phyloP scores from a whole-genome alignment of 306 rosid genomes.

The Prunus fruticosa region DNA sequence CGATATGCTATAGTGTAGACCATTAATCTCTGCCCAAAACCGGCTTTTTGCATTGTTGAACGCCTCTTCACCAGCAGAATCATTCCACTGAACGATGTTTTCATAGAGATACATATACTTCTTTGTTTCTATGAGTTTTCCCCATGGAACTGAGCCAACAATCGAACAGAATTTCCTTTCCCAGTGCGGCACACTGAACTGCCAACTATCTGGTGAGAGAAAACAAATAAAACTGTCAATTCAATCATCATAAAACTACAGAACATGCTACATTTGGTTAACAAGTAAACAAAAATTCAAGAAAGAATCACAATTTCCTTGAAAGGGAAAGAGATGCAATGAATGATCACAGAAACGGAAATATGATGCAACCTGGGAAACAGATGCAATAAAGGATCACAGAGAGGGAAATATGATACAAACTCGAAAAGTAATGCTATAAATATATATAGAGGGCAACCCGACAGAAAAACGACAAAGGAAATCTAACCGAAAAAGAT shows the following conservation, averaged over 20 bases:
- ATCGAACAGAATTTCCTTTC: slow-evolving; percentile 61
- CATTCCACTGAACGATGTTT: slow-evolving; percentile 65
- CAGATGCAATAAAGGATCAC: background rate
- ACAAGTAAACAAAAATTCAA: slow-evolving; percentile 4
- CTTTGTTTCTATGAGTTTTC: slow-evolving; percentile 55
- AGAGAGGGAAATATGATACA: background rate
- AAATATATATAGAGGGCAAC: background rate
- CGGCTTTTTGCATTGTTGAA: slow-evolving; percentile 70
- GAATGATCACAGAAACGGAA: background rate
- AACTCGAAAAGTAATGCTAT: background rate
- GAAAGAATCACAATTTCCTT: slow-evolving; percentile 10
- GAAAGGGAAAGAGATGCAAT: slow-evolving; percentile 8
- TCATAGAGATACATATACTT: slow-evolving; percentile 45
- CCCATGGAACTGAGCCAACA: slow-evolving; percentile 70
- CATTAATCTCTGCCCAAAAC: slow-evolving; percentile 60
- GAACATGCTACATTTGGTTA: slow-evolving; percentile 4
- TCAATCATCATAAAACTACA: slow-evolving; percentile 12
- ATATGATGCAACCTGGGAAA: background rate
- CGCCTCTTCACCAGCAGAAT: slow-evolving; percentile 77
- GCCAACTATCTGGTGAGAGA: slow-evolving; percentile 35
- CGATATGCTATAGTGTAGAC: slow-evolving; percentile 38
- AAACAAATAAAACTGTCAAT: slow-evolving; percentile 18
- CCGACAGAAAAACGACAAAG: slow-evolving; percentile 5
- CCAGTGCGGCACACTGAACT: slow-evolving; percentile 59
- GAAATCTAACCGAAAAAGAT: background rate